A percentile compares a stretch with the other conserved stretches of the same genome.
Conservation (phyloP, 495 filamentous ascomycete genomes). For the Daldinia grandis region DNA sequence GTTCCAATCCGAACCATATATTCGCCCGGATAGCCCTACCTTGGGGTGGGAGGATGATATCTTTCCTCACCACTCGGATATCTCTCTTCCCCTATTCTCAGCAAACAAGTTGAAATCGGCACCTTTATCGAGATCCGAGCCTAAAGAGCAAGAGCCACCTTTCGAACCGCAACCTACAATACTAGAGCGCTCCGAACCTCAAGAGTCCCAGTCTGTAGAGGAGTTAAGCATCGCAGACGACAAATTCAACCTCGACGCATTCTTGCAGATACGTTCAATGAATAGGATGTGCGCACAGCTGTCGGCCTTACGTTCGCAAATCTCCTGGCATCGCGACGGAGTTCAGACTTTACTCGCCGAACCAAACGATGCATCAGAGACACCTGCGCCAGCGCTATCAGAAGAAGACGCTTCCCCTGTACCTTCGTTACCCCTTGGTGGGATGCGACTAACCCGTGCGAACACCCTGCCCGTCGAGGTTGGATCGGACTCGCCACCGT, state of each 20-base stretch:
- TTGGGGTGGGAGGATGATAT: conserved; percentile 54
- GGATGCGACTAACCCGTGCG: conserved; percentile 22
- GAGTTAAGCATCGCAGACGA: conserved; percentile 30
- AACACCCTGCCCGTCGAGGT: conserved; percentile 30
- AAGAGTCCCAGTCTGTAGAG: conserved; percentile 11
- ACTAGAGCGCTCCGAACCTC: conserved; percentile 1
- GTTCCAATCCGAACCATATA: conserved; percentile 51
- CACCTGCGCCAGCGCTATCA: conserved; percentile 1
- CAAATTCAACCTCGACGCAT: conserved; percentile 43
- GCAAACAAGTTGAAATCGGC: conserved; percentile 20
- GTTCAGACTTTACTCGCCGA: conserved; percentile 48
- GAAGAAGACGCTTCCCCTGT: conserved; percentile 8
- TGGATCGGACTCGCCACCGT: conserved; percentile 8
- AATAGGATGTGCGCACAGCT: conserved; percentile 56
- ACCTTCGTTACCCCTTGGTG: conserved; percentile 1
- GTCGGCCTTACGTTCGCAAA: conserved; percentile 48
- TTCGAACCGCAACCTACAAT: conserved; percentile 11
- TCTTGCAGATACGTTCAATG: conserved; percentile 51
- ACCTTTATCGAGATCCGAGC: conserved; percentile 10
- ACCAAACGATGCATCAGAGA: conserved; percentile 25
- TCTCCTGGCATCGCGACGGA: conserved; percentile 51
- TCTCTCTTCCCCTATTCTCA: conserved; percentile 21
- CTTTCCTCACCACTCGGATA: conserved; percentile 27
- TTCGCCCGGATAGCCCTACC: conserved; percentile 58
- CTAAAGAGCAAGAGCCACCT: neutral